These are phyloP conservation scores for Coemansia sp. DNA, from an alignment of 192 early-diverging fungal species.

Conservation along the genomic window DNA sequence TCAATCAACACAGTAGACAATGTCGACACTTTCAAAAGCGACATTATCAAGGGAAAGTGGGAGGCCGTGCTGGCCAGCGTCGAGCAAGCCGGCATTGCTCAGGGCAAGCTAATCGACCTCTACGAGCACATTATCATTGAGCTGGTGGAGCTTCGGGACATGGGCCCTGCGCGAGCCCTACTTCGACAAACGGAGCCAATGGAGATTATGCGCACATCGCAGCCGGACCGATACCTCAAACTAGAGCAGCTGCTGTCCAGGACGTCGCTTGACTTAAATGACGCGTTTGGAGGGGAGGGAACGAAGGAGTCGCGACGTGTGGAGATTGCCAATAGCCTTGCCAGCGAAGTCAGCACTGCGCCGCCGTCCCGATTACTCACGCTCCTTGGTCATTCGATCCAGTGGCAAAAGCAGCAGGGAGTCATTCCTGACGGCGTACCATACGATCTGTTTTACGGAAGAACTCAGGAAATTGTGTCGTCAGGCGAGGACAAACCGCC, in stretches of 20 bases:
- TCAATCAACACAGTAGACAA: conserved; percentile 87
- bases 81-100: conserved; percentile 66
- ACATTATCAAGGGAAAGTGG: conserved; percentile 84
- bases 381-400: conserved; percentile 81
- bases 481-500: conserved; percentile 76
- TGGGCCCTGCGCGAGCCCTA: conserved; percentile 79
- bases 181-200: conserved; percentile 91
- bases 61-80: conserved; percentile 79
- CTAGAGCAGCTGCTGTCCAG: conserved; percentile 77
- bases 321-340: conserved; percentile 68
- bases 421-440: conserved; percentile 67
- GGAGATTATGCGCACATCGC: conserved; percentile 72
- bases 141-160: conserved; percentile 80
- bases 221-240: conserved; percentile 80
- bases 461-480: conserved; percentile 57
- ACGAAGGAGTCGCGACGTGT: conserved; percentile 72
- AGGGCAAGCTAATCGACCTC: conserved; percentile 74
- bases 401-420: conserved; percentile 87
- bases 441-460: conserved; percentile 83
- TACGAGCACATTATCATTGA: conserved; percentile 94
- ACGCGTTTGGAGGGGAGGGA: conserved; percentile 29
- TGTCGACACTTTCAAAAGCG: conserved; percentile 66
- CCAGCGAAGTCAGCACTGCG: conserved; percentile 46
- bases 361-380: conserved; percentile 80
- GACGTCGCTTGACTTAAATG: conserved; percentile 62